Conservation (phyloP, 495 filamentous ascomycete genomes). For the Penicillium diatomitis region DNA sequence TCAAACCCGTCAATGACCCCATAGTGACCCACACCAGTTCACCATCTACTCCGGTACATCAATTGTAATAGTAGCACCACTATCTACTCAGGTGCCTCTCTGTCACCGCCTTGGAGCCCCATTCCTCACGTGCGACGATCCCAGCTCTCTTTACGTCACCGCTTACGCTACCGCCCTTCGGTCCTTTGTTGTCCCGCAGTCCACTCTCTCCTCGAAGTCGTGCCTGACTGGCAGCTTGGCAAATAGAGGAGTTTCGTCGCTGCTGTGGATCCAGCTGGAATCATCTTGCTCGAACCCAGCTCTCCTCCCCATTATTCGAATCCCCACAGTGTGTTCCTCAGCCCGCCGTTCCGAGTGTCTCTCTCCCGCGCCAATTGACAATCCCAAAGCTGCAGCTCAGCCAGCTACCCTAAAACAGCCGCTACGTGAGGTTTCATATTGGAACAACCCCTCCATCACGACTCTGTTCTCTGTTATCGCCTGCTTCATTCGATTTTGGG, state of each 20-base stretch:
- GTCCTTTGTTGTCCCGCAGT: too few relatives aligned
- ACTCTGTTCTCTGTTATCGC: neutral
- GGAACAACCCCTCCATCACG: neutral
- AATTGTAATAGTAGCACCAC: too few relatives aligned
- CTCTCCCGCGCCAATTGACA: neutral
- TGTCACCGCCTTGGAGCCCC: neutral
- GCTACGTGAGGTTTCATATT: neutral
- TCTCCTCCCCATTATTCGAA: too few relatives aligned
- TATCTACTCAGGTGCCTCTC: neutral
- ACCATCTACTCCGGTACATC: too few relatives aligned
- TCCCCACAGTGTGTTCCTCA: too few relatives aligned
- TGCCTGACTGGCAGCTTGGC: neutral
- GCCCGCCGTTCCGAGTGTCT: neutral
- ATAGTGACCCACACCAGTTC: too few relatives aligned
- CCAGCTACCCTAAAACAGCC: neutral
- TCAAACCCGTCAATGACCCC: too few relatives aligned
- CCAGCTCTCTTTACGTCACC: neutral
- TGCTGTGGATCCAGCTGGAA: too few relatives aligned
- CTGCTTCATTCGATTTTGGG: too few relatives aligned
- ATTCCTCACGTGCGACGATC: neutral
- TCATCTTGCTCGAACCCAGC: neutral
- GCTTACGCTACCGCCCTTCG: neutral
- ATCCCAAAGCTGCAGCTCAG: neutral
- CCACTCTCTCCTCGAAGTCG: neutral
- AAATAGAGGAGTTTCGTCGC: neutral